These are phyloP conservation scores for Acer yangbiense DNA, from an alignment of 345 rosid genomes.

Conservation along the genomic window DNA sequence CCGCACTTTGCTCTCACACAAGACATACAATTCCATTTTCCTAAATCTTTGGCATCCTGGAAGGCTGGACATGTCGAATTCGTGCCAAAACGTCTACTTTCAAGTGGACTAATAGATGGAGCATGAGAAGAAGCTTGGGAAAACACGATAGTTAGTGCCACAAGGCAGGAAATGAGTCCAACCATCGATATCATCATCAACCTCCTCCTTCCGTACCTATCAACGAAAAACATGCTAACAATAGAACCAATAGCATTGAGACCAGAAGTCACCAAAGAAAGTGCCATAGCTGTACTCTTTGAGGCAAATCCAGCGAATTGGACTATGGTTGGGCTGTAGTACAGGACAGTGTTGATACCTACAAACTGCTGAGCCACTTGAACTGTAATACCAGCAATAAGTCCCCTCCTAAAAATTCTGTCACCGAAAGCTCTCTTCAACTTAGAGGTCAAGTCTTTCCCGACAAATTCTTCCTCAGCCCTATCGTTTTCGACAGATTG, in stretches of 20 bases:
- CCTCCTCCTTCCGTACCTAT: slow-evolving; percentile 75
- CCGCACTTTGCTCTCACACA: slow-evolving; percentile 63
- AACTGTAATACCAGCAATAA: slow-evolving; percentile 77
- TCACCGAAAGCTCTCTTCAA: slow-evolving; percentile 67
- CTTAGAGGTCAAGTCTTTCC: slow-evolving; percentile 46
- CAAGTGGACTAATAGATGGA: slow-evolving; percentile 37
- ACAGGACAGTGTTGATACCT: slow-evolving; percentile 93
- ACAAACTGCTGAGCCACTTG: slow-evolving; percentile 92
- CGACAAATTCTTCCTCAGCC: slow-evolving; percentile 49
- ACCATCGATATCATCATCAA: slow-evolving; percentile 78
- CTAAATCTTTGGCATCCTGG: slow-evolving; percentile 21
- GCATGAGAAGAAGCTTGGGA: slow-evolving; percentile 57
- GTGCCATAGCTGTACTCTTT: slow-evolving; percentile 72
- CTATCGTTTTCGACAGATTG: slow-evolving; percentile 62
- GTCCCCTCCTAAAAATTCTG: slow-evolving; percentile 59
- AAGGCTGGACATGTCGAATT: slow-evolving; percentile 66
- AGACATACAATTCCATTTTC: slow-evolving; percentile 65
- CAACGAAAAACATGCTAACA: slow-evolving; percentile 74
- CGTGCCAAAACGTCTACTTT: slow-evolving; percentile 44
- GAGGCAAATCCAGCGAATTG: slow-evolving; percentile 92
- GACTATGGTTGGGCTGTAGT: slow-evolving; percentile 83
- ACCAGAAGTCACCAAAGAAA: slow-evolving; percentile 83
- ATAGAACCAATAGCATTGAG: slow-evolving; percentile 79
- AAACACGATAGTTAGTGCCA: slow-evolving; percentile 54
- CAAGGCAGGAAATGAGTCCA: slow-evolving; percentile 64